A percentile compares a stretch with the other conserved stretches of the same genome.
Conservation (phyloP, 371 early-diverging fungal species). For the Batrachochytrium dendrobatidis region DNA sequence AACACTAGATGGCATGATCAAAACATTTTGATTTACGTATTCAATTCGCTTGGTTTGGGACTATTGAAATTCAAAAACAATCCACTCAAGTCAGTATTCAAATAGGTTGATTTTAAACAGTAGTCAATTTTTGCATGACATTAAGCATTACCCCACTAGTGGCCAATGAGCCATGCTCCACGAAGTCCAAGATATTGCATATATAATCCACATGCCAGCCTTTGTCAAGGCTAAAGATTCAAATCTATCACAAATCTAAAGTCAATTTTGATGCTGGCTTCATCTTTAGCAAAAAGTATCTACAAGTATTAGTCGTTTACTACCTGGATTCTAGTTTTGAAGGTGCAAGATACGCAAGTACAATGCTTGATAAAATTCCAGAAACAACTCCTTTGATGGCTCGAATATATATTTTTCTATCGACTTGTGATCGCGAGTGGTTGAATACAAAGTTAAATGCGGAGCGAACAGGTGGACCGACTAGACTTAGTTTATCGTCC, state of each 20-base stretch:
- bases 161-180: slow-evolving; percentile 19
- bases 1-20: neutral
- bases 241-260: neutral
- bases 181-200: slow-evolving; percentile 16
- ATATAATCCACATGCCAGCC: slow-evolving; percentile 2
- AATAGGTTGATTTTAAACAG: too few species aligned
- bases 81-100: neutral
- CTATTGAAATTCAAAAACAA: neutral
- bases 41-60: slow-evolving; percentile 13
- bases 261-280: too few species aligned
- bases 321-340: neutral
- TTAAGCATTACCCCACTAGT: slow-evolving; percentile 9
- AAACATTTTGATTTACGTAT: slow-evolving; percentile 5
- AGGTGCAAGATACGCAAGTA: slow-evolving; percentile 14
- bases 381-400: slow-evolving; percentile 5
- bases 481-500: neutral
- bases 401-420: neutral
- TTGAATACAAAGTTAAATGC: slow-evolving; percentile 6
- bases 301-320: too few species aligned
- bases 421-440: neutral
- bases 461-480: slow-evolving; percentile 1
- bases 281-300: too few species aligned
- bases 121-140: too few species aligned
- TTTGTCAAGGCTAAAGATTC: neutral
- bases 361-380: slow-evolving; percentile 8